Base-by-base conservation (phyloP, 805 yeast species). In the Kregervanrija delftensis region DNA sequence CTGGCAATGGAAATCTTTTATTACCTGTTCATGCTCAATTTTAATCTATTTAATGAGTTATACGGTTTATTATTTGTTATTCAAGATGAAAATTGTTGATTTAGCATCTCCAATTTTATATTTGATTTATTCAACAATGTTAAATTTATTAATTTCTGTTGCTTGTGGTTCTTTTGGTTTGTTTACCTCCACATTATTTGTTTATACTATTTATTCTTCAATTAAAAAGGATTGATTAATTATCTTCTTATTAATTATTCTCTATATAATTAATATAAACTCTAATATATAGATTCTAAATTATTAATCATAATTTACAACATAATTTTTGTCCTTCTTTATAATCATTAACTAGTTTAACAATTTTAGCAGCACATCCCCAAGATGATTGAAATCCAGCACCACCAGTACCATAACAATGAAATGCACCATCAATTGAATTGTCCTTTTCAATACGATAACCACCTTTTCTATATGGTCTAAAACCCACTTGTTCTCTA, bases 1-100 rank as follows among this genome's bases (percentile, higher is more conserved):
- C 52, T 89, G 96, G 96, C 86, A 86, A 58, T 87, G 96, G 96
- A 72, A 81, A 52, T 70, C 88, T 11, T 87, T 86, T 61, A 61
- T 77, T 43, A 77, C 81, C 30, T 86, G 95, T 4, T 68, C 79
- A 1, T 68, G 78, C 4, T 79, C 90, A 46, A 74, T 86, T 40
- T 87, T 88, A 30, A 70, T 82, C 71, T 86, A 83, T 64, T 71
- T 88, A 46, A 77, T 77, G 51, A 61, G 70, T 8, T 87, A 85
- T 59, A 76, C 91, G 5, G 55, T 83, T 15, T 84, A 83, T 57
- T 86, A 88, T 60, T 76, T 78, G 55, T 55, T 76, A 42, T 67
- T 69, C 42, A 72, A 75, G 54, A 67, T 86, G 60, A 74, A 77
- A 39, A 72, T 86, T 39, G 72, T 77, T 30, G 91, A 83, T 51